Conservation (phyloP, 1,284 basidiomycete genomes). For the Golubevia sp. region DNA sequence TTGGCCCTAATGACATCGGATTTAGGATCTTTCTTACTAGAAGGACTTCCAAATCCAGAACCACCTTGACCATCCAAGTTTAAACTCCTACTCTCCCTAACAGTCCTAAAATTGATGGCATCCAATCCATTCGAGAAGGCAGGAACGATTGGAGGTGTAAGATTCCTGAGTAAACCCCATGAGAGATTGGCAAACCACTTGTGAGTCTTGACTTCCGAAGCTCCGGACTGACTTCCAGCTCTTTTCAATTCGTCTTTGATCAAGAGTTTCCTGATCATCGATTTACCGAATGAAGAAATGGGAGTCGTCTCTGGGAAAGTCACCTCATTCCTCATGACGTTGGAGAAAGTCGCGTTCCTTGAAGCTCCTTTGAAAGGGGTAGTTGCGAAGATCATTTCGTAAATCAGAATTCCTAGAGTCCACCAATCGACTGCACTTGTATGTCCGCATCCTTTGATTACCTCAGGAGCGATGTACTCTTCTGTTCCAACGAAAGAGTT, state of each 20-base stretch:
- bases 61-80: conserved; percentile 72
- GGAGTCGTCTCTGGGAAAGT: conserved; percentile 49
- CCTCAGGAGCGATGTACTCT: conserved; percentile 61
- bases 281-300: conserved; percentile 58
- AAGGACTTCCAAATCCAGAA: background rate
- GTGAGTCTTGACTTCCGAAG: conserved; percentile 59
- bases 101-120: conserved; percentile 84
- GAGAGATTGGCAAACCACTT: conserved; percentile 59
- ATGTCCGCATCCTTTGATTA: conserved; percentile 60
- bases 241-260: conserved; percentile 60
- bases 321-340: conserved; percentile 56
- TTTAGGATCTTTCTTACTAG: conserved; percentile 8
- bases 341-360: conserved; percentile 58
- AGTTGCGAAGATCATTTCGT: conserved; percentile 61
- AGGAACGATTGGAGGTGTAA: conserved; percentile 74
- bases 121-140: conserved; percentile 78
- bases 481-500: conserved; percentile 61
- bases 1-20: conserved; percentile 36
- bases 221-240: conserved; percentile 51
- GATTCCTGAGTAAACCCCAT: conserved; percentile 56
- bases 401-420: conserved; percentile 59
- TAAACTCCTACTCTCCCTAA: conserved; percentile 86
- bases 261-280: conserved; percentile 56
- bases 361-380: conserved; percentile 60
- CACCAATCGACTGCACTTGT: conserved; percentile 61